Percentiles rank a stretch among this genome's conserved stretches.
Conservation (phyloP, 495 filamentous ascomycete species). For the Penicillium daleae region DNA sequence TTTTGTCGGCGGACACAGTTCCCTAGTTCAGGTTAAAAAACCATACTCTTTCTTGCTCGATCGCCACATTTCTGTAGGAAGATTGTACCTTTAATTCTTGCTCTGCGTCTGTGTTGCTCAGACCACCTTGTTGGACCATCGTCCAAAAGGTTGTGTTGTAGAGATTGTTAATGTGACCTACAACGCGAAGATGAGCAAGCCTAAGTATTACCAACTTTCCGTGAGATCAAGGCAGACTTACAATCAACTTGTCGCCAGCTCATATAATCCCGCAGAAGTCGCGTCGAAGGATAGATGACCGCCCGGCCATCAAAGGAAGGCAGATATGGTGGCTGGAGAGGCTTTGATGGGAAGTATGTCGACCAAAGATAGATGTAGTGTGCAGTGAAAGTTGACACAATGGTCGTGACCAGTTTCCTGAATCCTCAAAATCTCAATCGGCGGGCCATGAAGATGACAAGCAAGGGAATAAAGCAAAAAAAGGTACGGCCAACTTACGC, state of each 20-base stretch:
- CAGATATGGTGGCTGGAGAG: slow-evolving; percentile 67
- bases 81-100: slow-evolving; percentile 66
- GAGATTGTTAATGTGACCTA: slow-evolving; percentile 96
- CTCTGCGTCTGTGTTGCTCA: slow-evolving; percentile 78
- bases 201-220: neutral
- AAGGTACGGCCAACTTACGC: slow-evolving; percentile 58
- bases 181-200: neutral
- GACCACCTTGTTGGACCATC: slow-evolving; percentile 74
- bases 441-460: neutral
- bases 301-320: slow-evolving; percentile 92
- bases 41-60: neutral
- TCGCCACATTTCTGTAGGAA: neutral
- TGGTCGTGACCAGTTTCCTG: slow-evolving; percentile 87
- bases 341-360: slow-evolving; percentile 67
- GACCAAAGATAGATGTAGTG: slow-evolving; percentile 86
- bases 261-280: slow-evolving; percentile 89
- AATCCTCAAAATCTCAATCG: neutral
- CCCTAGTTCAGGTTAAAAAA: slow-evolving; percentile 53
- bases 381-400: slow-evolving; percentile 91
- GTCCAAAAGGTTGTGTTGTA: slow-evolving; percentile 98
- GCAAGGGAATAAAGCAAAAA: neutral
- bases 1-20: slow-evolving; percentile 83
- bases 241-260: slow-evolving; percentile 97
- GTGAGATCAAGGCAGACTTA: slow-evolving; percentile 44
- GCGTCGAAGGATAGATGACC: slow-evolving; percentile 78